phyloP scores from a whole-genome alignment of 176 grass and related monocot genomes.

The Carex cristatella region DNA sequence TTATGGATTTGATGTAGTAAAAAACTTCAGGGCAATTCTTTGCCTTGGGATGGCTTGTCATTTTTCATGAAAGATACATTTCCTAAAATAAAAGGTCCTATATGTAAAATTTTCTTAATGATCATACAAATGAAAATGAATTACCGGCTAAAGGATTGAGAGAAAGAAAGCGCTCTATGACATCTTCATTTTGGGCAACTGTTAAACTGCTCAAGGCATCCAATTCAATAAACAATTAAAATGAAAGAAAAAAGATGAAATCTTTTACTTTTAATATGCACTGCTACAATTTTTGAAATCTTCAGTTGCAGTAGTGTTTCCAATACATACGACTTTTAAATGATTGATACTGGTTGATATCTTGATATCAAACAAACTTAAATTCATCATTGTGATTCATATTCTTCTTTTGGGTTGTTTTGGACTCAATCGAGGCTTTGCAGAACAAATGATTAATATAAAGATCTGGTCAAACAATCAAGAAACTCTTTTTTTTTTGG shows the following conservation, averaged over 20 bases:
- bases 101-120: not conserved
- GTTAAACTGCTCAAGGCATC: constrained; percentile 59
- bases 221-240: constrained; percentile 3
- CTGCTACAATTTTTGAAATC: not conserved
- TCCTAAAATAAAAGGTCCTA: not conserved
- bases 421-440: not conserved
- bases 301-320: not conserved
- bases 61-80: not conserved
- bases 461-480: not conserved
- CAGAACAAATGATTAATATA: not conserved
- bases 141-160: constrained; percentile 69
- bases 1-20: not conserved
- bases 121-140: constrained; percentile 11
- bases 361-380: not conserved
- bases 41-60: not conserved
- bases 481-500: not conserved
- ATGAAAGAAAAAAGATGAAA: not conserved
- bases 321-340: not conserved
- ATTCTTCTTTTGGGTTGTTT: not conserved
- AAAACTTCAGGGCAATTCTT: not conserved
- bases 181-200: constrained; percentile 76
- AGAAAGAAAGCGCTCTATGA: constrained; percentile 74
- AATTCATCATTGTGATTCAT: not conserved
- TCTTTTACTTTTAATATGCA: not conserved
- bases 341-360: not conserved